Conservation (phyloP, 2,329 filamentous ascomycete species). For the Colletotrichum liaoningense region DNA sequence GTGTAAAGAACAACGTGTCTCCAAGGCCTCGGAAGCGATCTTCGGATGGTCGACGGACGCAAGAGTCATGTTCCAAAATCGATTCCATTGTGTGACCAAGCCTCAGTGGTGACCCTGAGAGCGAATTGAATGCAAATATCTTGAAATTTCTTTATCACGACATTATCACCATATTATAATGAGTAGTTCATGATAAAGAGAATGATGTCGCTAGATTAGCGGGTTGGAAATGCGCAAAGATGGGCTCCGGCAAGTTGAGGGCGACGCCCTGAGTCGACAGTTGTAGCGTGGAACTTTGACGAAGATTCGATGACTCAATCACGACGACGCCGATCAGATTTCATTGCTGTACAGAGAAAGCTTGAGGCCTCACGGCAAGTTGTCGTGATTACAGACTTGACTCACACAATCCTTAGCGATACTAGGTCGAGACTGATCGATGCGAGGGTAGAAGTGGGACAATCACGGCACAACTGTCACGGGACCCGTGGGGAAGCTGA, state of each 20-base stretch:
- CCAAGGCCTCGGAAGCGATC: background rate
- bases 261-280: background rate
- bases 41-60: background rate
- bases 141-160: background rate
- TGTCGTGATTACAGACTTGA: slow-evolving; percentile 1
- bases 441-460: background rate
- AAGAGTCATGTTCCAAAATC: background rate
- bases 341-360: background rate
- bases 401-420: background rate
- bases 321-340: background rate
- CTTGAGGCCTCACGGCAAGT: background rate
- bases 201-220: background rate
- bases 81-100: background rate
- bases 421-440: slow-evolving; percentile 21
- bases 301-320: slow-evolving; percentile 19
- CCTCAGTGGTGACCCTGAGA: background rate
- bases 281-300: background rate
- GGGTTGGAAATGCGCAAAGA: background rate
- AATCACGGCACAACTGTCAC: slow-evolving; percentile 8
- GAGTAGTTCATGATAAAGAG: background rate
- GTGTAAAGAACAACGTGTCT: background rate
- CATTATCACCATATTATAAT: background rate
- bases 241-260: background rate
- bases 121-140: background rate
- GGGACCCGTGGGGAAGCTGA: slow-evolving; percentile 18